Conservation (phyloP, 106 monocot species). For the Allium cepa region DNA sequence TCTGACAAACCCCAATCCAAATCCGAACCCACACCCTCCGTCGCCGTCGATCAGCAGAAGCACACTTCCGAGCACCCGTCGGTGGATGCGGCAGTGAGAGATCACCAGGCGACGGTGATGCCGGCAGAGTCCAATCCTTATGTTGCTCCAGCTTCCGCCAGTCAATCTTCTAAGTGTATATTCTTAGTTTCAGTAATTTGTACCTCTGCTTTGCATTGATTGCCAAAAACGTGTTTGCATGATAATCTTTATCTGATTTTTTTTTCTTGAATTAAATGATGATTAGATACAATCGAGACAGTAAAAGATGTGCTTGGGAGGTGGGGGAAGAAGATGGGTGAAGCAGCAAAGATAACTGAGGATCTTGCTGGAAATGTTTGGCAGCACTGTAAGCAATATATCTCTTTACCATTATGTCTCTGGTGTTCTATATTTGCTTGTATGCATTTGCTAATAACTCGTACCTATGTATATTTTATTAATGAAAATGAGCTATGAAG, state of each 20-base stretch:
- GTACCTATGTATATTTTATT: background rate
- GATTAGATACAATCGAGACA: conserved; percentile 13
- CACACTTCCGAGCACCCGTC: too few species aligned
- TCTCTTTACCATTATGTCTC: background rate
- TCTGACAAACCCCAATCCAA: too few species aligned
- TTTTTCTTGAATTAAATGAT: background rate
- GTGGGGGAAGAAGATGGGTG: conserved; percentile 26
- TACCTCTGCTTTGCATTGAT: background rate
- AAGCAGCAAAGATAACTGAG: conserved; percentile 24
- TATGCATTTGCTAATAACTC: background rate
- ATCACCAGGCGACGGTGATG: conserved; percentile 10
- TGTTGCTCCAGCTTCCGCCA: conserved; percentile 19
- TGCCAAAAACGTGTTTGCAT: background rate
- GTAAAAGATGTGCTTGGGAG: conserved; percentile 24
- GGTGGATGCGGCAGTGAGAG: background rate
- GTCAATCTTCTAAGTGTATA: conserved; percentile 16
- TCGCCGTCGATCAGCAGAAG: conserved; percentile 1
- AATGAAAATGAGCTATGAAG: background rate
- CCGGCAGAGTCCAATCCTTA: conserved; percentile 39
- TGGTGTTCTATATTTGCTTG: background rate
- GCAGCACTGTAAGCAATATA: conserved; percentile 22
- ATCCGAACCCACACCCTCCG: background rate
- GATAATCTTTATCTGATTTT: background rate
- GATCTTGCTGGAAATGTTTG: conserved; percentile 26
- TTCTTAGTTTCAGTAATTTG: background rate